Evolutionary conservation across 1,284 basidiomycete genomes (phyloP).

Genomic region (Tilletia setariae): DNA sequence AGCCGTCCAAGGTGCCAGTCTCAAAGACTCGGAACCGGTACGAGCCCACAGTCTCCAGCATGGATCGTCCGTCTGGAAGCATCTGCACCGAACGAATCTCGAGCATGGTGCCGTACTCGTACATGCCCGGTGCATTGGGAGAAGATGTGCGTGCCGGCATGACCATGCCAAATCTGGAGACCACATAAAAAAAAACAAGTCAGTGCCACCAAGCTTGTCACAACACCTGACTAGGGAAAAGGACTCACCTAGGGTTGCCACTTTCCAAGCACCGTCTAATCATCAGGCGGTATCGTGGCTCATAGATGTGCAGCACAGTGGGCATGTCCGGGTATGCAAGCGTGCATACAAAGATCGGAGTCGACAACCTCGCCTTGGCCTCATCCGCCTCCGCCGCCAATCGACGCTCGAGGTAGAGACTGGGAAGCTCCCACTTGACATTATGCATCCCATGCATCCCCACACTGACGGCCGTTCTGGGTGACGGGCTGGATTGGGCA

Average conservation of each 20-base stretch:
- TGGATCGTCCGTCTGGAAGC: conserved; percentile 80
- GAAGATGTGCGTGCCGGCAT: conserved; percentile 62
- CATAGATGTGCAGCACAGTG: conserved; percentile 84
- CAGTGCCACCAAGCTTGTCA: background rate
- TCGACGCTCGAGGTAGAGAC: conserved; percentile 60
- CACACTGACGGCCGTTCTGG: no score
- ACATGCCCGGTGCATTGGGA: conserved; percentile 58
- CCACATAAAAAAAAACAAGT: background rate
- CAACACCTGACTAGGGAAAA: background rate
- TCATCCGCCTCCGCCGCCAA: conserved; percentile 69
- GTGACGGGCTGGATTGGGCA: no score
- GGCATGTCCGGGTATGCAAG: conserved; percentile 86
- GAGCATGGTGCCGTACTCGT: conserved; percentile 86
- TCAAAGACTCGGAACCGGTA: conserved; percentile 82
- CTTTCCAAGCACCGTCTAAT: conserved; percentile 81
- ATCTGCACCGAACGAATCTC: conserved; percentile 81
- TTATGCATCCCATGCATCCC: background rate
- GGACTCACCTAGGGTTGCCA: conserved; percentile 59
- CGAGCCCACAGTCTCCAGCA: conserved; percentile 80
- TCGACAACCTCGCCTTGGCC: conserved; percentile 72
- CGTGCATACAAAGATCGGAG: conserved; percentile 85
- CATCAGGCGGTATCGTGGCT: conserved; percentile 87
- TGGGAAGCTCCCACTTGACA: conserved; percentile 31
- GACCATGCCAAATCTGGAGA: conserved; percentile 75
- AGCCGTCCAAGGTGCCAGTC: conserved; percentile 70